These are phyloP conservation scores for Backusella australiensis DNA, from an alignment of 192 early-diverging fungal genomes.

Conservation along the genomic window DNA sequence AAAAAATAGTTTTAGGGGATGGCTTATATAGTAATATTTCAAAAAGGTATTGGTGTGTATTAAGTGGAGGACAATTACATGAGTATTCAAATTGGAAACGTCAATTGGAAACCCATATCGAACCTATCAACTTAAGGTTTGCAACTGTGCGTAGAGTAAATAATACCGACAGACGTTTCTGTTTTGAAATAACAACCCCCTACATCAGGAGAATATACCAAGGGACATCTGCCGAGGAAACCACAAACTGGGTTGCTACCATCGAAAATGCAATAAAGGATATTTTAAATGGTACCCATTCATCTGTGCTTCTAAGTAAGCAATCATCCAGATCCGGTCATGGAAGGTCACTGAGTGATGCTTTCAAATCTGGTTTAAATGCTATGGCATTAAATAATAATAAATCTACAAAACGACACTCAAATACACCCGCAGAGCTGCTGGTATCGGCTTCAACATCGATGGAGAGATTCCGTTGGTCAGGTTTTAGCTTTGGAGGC, in stretches of 20 bases:
- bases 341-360: conserved; percentile 18
- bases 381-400: neutral
- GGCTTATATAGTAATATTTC: neutral
- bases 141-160: conserved; percentile 65
- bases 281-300: conserved; percentile 48
- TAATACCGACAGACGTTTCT: conserved; percentile 66
- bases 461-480: conserved; percentile 14
- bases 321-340: neutral
- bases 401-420: neutral
- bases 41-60: conserved; percentile 65
- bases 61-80: conserved; percentile 57
- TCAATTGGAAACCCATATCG: conserved; percentile 52
- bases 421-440: conserved; percentile 6
- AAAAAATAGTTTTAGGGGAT: neutral
- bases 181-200: conserved; percentile 70
- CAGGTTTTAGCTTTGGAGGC: conserved; percentile 14
- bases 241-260: conserved; percentile 59
- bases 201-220: conserved; percentile 63
- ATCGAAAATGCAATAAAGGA: conserved; percentile 71
- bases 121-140: conserved; percentile 61
- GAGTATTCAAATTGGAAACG: conserved; percentile 71
- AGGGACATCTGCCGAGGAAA: conserved; percentile 63
- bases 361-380: conserved; percentile 7
- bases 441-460: conserved; percentile 6
- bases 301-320: neutral